A percentile compares a stretch with the other conserved stretches of the same genome.
Evolutionary conservation across 208 protist genomes (phyloP).

Genomic region (Trypanosoma theileri): DNA sequence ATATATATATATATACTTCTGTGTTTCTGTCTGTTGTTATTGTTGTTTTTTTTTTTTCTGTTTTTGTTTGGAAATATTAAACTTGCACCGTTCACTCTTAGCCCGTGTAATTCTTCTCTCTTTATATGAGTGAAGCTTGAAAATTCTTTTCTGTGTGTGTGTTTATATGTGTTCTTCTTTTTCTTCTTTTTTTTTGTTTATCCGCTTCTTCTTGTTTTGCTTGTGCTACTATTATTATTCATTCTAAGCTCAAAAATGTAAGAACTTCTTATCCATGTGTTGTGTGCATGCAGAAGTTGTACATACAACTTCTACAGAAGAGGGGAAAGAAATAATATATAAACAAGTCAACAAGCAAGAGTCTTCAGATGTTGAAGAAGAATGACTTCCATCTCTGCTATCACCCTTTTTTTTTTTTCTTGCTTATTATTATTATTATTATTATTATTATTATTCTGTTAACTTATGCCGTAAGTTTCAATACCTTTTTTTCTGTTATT

Average conservation of each 20-base stretch:
- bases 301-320: no score
- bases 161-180: not conserved
- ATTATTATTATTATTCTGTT: no score
- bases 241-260: not conserved
- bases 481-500: not conserved
- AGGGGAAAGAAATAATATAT: no score
- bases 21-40: not conserved
- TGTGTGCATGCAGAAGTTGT: not conserved
- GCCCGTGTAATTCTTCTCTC: no score
- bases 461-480: not conserved
- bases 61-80: no score
- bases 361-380: conserved; percentile 8
- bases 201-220: not conserved
- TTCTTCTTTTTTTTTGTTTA: not conserved
- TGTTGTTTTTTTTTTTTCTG: not conserved
- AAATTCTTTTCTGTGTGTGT: not conserved
- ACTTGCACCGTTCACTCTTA: no score
- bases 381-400: not conserved
- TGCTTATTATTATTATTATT: not conserved
- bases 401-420: conserved; percentile 16
- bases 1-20: not conserved
- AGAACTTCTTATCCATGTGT: not conserved
- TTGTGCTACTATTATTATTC: not conserved
- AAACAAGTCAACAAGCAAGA: no score
- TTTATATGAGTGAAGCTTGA: not conserved